Evolutionary conservation across 2,329 filamentous ascomycete species (phyloP), one percentile per base, ranked within the genome.

Genomic region (Calonectria honghensis): DNA sequence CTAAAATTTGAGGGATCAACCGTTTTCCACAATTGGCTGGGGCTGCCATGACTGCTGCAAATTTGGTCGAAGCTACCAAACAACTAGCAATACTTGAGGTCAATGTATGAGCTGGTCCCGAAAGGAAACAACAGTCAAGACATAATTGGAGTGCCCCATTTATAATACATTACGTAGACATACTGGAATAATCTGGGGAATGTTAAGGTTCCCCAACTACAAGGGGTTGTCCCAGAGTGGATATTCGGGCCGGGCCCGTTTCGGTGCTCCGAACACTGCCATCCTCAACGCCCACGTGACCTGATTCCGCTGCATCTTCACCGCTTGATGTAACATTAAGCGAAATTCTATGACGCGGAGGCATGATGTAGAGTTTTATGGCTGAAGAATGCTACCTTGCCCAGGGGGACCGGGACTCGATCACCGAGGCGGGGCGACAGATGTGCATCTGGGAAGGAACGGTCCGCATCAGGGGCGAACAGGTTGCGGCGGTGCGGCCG

Each of bases 1-100:
- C 82, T 32, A 83, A 66, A 29, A 83, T 81, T 48, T 82, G 78
- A 11, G 81, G 81, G 27, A 83, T 75, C 16, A 83, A 66, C 32
- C 82, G 70, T 48, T 70, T 77, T n/a, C 80, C 81, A 50, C 78
- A 78, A 20, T 59, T 59, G n/a, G 31, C 35, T 27, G 54, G 54
- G 20, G 20, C 6, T 27, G 32, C 35, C 54, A 59, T 59, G 32
- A 2, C 35, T 32, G 54, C 32, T 59, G 32, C 7, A 16, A 57
- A 14, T 59, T 24, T 37, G 54, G 20, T 39, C 11, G n/a, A 59
- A 39, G 54, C n/a, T 24, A 24, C 45, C n/a, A 14, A 48, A 48
- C 41, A 3, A 48, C 9, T 6, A 48, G 24, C 45, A 48, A 48
- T 24, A 48, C 3, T n/a, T 13, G 20, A 24, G 9, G 45, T 10